A percentile compares a stretch with the other conserved stretches of the same genome.
phyloP scores from a whole-genome alignment of 139 green algal genomes.

The Coelastrella sp. region DNA sequence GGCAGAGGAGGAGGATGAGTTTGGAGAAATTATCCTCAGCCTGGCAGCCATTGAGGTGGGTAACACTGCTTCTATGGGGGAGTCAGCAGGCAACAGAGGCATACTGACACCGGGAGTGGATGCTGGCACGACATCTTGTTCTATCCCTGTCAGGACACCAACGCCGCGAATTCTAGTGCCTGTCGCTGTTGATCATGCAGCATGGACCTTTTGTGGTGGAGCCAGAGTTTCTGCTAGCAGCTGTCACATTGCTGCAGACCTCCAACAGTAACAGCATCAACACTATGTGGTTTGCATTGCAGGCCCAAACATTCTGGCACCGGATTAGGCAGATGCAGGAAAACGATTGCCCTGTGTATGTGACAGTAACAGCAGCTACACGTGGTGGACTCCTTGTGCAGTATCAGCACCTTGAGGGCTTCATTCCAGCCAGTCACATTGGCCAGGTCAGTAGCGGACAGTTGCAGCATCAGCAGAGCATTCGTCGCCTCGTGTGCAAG shows the following conservation, averaged over 20 bases:
- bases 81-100: neutral
- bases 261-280: too few species aligned
- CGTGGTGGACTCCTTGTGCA: conserved; percentile 85
- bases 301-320: conserved; percentile 75
- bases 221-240: too few species aligned
- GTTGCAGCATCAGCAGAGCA: neutral
- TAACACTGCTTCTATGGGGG: neutral
- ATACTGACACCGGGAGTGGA: neutral
- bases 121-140: neutral
- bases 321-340: conserved; percentile 81
- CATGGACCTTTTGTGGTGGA: too few species aligned
- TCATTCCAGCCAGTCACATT: conserved; percentile 78
- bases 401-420: conserved; percentile 83
- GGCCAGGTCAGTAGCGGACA: conserved; percentile 4
- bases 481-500: neutral
- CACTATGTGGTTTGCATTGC: neutral
- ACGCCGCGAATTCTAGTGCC: too few species aligned
- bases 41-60: conserved; percentile 84
- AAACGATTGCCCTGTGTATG: conserved; percentile 86
- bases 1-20: conserved; percentile 78
- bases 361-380: conserved; percentile 81
- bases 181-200: too few species aligned
- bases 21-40: conserved; percentile 83
- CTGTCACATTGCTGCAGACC: too few species aligned
- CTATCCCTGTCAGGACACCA: too few species aligned